Evolutionary conservation across 2,329 filamentous ascomycete genomes (phyloP).

Genomic region (Aspergillus nomiae): DNA sequence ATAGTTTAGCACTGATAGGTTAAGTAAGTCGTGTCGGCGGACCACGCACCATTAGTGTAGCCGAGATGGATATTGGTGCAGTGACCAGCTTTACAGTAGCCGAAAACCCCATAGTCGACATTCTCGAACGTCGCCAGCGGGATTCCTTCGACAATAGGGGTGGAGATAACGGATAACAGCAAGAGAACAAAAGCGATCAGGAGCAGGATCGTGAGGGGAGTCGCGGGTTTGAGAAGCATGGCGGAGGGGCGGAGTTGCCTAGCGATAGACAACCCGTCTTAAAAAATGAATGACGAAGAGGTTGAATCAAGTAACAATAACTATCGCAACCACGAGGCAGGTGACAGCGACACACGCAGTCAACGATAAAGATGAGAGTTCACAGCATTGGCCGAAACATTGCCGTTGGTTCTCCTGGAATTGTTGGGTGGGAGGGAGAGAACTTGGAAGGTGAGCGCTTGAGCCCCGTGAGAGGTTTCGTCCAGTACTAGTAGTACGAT

Average conservation of each 20-base stretch:
- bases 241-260: conserved; percentile 25
- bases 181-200: conserved; percentile 82
- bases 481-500: background rate
- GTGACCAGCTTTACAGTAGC: conserved; percentile 68
- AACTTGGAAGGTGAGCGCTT: background rate
- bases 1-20: conserved; percentile 2
- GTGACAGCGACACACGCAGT: conserved; percentile 14
- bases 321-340: background rate
- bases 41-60: conserved; percentile 74
- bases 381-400: conserved; percentile 16
- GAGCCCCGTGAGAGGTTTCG: background rate
- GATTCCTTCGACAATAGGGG: conserved; percentile 82
- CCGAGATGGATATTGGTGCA: conserved; percentile 80
- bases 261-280: background rate
- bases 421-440: background rate
- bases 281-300: background rate
- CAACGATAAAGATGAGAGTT: background rate
- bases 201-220: conserved; percentile 83
- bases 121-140: conserved; percentile 76
- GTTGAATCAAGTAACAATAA: background rate
- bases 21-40: background rate
- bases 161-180: conserved; percentile 84
- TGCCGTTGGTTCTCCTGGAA: conserved; percentile 10
- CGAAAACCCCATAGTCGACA: conserved; percentile 88
- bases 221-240: conserved; percentile 87